Conservation (phyloP, 2,329 filamentous ascomycete genomes). For the Fusarium annulatum region DNA sequence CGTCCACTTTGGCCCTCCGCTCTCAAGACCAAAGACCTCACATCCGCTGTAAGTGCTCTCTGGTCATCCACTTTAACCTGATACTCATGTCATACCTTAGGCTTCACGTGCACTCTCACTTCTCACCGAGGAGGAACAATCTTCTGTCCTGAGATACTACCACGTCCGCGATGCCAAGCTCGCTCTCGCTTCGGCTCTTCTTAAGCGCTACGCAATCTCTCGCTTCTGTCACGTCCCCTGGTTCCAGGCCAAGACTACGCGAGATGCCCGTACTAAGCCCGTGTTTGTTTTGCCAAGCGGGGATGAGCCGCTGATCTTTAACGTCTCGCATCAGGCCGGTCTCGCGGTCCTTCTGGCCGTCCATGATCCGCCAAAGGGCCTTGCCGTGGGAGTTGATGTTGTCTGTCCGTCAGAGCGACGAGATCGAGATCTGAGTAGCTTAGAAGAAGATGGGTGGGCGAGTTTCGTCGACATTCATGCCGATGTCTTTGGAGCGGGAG, state of each 20-base stretch:
- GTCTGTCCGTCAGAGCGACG: conserved; percentile 79
- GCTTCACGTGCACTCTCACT: conserved; percentile 65
- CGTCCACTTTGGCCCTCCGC: conserved; percentile 66
- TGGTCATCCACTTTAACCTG: not conserved
- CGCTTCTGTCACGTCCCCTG: conserved; percentile 69
- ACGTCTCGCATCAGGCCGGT: conserved; percentile 82
- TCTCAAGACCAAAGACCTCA: conserved; percentile 60
- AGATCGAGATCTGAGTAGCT: conserved; percentile 67
- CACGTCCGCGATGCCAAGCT: conserved; percentile 79
- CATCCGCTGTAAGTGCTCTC: conserved; percentile 54
- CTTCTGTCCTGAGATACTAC: conserved; percentile 69
- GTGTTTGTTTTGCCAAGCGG: conserved; percentile 62
- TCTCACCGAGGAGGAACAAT: conserved; percentile 65
- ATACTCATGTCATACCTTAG: conserved; percentile 48
- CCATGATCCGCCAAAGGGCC: conserved; percentile 45
- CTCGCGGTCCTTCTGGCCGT: conserved; percentile 75
- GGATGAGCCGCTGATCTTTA: conserved; percentile 70
- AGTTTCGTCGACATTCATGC: conserved; percentile 77
- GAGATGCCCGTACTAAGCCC: conserved; percentile 67
- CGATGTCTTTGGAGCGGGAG: conserved; percentile 73
- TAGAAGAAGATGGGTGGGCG: conserved; percentile 69
- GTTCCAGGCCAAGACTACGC: conserved; percentile 66
- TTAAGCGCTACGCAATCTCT: conserved; percentile 77
- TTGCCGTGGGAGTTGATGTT: conserved; percentile 77
- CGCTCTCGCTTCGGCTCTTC: conserved; percentile 75